phyloP scores from a whole-genome alignment of 768 basidiomycete species.

The Scleroderma citrinum region DNA sequence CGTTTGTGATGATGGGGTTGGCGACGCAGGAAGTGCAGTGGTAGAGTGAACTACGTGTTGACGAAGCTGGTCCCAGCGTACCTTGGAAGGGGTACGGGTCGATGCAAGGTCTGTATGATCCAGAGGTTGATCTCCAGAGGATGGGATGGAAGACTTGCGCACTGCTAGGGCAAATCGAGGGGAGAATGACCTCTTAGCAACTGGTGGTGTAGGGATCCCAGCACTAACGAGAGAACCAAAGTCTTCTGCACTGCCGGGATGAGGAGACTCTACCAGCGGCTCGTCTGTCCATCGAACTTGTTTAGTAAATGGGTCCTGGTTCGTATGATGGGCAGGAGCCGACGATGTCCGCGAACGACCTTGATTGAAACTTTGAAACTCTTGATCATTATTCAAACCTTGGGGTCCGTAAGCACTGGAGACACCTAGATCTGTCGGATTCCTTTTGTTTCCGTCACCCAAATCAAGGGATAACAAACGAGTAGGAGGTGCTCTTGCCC shows the following conservation, averaged over 20 bases:
- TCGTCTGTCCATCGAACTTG: conserved; percentile 2
- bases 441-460: conserved; percentile 9
- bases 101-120: conserved; percentile 1
- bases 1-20: conserved; percentile 7
- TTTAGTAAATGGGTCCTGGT: background rate
- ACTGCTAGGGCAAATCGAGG: conserved; percentile 2
- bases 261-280: conserved; percentile 5
- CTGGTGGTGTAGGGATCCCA: background rate
- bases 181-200: conserved; percentile 8
- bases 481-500: conserved; percentile 3
- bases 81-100: conserved; percentile 29
- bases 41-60: conserved; percentile 43
- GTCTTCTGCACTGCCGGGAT: background rate
- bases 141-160: conserved; percentile 3
- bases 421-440: background rate
- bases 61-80: conserved; percentile 50
- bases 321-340: background rate
- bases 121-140: background rate
- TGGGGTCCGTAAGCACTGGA: background rate
- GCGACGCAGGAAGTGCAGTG: conserved; percentile 17
- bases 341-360: background rate
- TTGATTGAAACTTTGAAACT: background rate
- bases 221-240: background rate
- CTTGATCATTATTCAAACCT: background rate
- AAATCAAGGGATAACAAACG: conserved; percentile 24